A percentile compares a stretch with the other conserved stretches of the same genome.
phyloP scores from a whole-genome alignment of 352 stramenopile genomes.

The Globisporangium paroecandrum region DNA sequence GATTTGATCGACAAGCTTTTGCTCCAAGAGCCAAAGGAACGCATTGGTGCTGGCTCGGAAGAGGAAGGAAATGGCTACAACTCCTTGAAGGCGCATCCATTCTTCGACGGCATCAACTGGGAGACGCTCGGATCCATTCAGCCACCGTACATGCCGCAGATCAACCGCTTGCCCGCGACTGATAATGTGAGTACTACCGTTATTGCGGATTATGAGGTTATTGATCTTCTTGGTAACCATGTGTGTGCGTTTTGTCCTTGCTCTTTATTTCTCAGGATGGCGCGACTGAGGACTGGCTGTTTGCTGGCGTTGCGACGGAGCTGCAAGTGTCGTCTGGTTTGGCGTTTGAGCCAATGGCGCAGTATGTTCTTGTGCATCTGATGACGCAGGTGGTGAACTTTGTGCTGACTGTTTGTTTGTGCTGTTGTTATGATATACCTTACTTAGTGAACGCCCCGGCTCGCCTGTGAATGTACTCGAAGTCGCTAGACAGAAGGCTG shows the following conservation, averaged over 20 bases:
- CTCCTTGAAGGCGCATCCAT: slow-evolving; percentile 70
- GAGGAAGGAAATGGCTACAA: slow-evolving; percentile 76
- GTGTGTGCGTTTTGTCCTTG: neutral
- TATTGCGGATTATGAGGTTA: neutral
- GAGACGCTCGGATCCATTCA: slow-evolving; percentile 40
- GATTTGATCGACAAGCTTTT: slow-evolving; percentile 81
- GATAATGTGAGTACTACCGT: slow-evolving; percentile 49
- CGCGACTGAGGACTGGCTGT: slow-evolving; percentile 86
- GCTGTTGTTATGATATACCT: neutral
- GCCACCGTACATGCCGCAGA: slow-evolving; percentile 60
- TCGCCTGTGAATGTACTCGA: slow-evolving; percentile 68
- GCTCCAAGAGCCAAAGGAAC: slow-evolving; percentile 63
- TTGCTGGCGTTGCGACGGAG: slow-evolving; percentile 83
- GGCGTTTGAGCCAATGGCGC: slow-evolving; percentile 54
- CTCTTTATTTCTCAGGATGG: slow-evolving; percentile 50
- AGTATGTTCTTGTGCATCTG: slow-evolving; percentile 32
- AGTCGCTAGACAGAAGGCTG: slow-evolving; percentile 70
- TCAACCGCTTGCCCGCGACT: slow-evolving; percentile 55
- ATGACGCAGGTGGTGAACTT: neutral
- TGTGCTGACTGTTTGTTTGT: neutral
- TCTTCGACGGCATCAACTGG: slow-evolving; percentile 85
- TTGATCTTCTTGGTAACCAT: neutral
- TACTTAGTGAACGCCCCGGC: slow-evolving; percentile 26
- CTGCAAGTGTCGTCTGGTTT: slow-evolving; percentile 84
- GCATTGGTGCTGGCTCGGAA: slow-evolving; percentile 66